These are phyloP conservation scores for Saccharomyces hybrid DNA, from an alignment of 1,139 yeast species.

Conservation along the genomic window DNA sequence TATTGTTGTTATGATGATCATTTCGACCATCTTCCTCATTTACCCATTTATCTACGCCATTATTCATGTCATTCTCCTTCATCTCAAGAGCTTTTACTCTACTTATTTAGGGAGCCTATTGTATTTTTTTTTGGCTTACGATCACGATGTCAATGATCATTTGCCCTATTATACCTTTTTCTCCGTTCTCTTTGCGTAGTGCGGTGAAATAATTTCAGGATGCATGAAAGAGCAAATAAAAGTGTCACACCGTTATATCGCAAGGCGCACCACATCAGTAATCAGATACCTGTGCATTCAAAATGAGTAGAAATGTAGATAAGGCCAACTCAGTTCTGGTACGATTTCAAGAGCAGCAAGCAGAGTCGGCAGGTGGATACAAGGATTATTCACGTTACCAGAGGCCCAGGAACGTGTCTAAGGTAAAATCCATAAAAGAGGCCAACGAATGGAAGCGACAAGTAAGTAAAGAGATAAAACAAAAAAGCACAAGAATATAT, in stretches of 20 bases:
- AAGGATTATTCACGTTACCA: conserved; percentile 49
- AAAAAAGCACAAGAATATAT: conserved; percentile 53
- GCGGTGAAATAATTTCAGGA: neutral
- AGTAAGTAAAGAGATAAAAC: conserved; percentile 56
- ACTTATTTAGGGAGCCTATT: neutral
- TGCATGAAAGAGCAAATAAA: neutral
- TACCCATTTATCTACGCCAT: neutral
- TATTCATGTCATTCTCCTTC: neutral
- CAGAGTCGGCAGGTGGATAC: conserved; percentile 48
- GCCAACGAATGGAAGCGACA: conserved; percentile 76
- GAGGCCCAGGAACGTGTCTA: conserved; percentile 55
- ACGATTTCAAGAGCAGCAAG: conserved; percentile 55
- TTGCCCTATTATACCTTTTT: conserved; percentile 1
- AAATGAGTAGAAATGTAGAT: conserved; percentile 70
- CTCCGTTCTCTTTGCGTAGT: neutral
- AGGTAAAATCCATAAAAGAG: conserved; percentile 49
- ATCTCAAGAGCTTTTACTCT: neutral
- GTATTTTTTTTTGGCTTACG: neutral
- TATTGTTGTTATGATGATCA: neutral
- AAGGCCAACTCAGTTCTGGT: conserved; percentile 66
- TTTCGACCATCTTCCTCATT: neutral
- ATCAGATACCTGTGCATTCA: neutral
- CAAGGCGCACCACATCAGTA: neutral
- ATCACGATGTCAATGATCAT: neutral
- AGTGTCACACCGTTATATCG: neutral